Base-by-base conservation (phyloP, 2,329 filamentous ascomycete species). In the Sodiomyces alkalinus region DNA sequence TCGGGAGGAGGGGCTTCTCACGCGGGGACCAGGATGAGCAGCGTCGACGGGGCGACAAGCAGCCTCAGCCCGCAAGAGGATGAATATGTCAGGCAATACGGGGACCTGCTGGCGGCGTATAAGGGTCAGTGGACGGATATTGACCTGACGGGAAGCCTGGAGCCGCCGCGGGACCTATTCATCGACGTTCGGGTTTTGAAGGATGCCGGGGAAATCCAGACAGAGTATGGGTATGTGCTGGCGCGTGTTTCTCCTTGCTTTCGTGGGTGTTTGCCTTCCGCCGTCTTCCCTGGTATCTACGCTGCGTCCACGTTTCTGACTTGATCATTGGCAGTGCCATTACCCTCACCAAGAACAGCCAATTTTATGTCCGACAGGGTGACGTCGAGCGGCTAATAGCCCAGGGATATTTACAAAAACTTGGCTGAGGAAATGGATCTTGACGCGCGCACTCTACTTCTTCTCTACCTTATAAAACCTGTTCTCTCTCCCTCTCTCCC, bases 101-200 rank as follows among this genome's bases (percentile, higher is more conserved):
- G 79, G 39, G 86, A 98, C 45, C 62, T 98, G 39, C 59, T 98
- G 31, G 83, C 87, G n/a, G 82, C 85, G 2, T 94, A 92, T 55
- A 98, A 98, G 51, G 90, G 90, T 1, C 85, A 93, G 45, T 98
- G 87, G 87, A 96, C 87, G 13, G 90, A 98, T 49, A 80, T 98
- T 40, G 90, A 98, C 53, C 60, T 98, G 30, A 94, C 90, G 3
- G 90, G 90, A 18, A 90, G 80, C 45, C 60, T 98, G 47, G 85
- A 93, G 47, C 90, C 90, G 15, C 90, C 90, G n/a, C 73, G 74
- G 42, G 90, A 98, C 53, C 58, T 98, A 29, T 98, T 96, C 51
- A 92, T 98, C 43, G 90, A 98, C 51, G 90, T 98, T 19, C 67
- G 90, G 26, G 90, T 98, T 27, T 57, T 98, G 38, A 94, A 90